Conservation (phyloP, 306 rosid genomes). For the Fragaria nilgerrensis region DNA sequence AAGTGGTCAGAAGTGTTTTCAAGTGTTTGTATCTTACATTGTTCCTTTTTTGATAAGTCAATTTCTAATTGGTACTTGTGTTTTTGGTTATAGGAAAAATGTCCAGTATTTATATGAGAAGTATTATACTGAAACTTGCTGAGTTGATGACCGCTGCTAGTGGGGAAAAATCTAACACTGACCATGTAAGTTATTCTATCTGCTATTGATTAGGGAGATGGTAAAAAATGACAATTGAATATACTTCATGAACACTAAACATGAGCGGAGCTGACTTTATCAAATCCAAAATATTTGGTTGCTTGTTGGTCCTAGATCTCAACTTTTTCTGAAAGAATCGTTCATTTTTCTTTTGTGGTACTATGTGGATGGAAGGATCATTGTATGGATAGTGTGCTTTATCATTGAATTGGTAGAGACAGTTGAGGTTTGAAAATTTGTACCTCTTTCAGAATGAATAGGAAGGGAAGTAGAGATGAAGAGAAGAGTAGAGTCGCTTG, state of each 20-base stretch:
- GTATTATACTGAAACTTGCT: slow-evolving; percentile 70
- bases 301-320: not conserved
- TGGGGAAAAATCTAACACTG: slow-evolving; percentile 33
- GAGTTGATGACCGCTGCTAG: slow-evolving; percentile 46
- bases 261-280: not conserved
- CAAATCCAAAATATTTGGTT: not conserved
- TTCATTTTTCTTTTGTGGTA: not conserved
- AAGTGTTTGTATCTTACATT: not conserved
- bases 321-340: not conserved
- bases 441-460: not conserved
- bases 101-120: slow-evolving; percentile 57
- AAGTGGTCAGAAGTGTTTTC: not conserved
- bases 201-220: slow-evolving; percentile 7
- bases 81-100: slow-evolving; percentile 55
- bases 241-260: not conserved
- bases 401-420: not conserved
- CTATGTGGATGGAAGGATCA: not conserved
- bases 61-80: slow-evolving; percentile 23
- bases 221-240: slow-evolving; percentile 4
- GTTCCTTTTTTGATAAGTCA: not conserved
- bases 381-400: not conserved
- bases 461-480: not conserved
- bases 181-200: slow-evolving; percentile 56
- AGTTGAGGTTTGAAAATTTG: not conserved
- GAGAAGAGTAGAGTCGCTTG: not conserved